Base-by-base conservation (phyloP, 306 rosid species). In the Cucurbita argyrosperma region DNA sequence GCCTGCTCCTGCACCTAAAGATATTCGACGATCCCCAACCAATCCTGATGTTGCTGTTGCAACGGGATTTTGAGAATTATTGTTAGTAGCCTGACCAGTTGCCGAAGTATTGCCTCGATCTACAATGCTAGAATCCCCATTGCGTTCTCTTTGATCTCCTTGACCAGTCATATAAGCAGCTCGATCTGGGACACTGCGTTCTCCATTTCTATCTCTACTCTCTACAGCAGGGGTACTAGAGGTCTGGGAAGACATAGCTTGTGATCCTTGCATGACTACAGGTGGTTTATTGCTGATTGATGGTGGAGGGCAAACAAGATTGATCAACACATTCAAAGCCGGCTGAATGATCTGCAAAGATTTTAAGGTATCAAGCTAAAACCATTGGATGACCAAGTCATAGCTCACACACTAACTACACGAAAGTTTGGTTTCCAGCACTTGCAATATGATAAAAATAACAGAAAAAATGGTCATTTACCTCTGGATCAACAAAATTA, bases 291-390 rank as follows among this genome's bases (percentile, higher is more conserved):
- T 89, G 82, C 99, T 91, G 85, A 95, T 89, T 73, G 99, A 91
- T 76, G 99, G 99, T 40, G 99, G 97, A 60, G 99, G 97, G 54
- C 99, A 95, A 61, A 91, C 99, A 70, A 95, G 97, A 78, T 95
- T 95, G 81, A 89, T 96, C 59, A 95, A 79, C 78, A 95, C 97
- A 84, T 88, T 91, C 68, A 95, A 72, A 42, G 99, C 97, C 4
- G 99, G 96, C 66, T 91, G 99, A 79, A 91, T 95, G 78, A 95
- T 95, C 99, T 95, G 96, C 78, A 82, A 76, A 87, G 49, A 61
- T 55, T 79, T 47, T 49, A 35, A 30, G 47, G 46, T 16, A 70
- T 52, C 43, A 35, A 49, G 46, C 47, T 70, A 70, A 70, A 14
- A 7, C 56, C 45, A 69, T 69, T 8, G 15, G 74, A 47, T 23